Evolutionary conservation across 2,329 filamentous ascomycete genomes (phyloP).

Genomic region (Neofusicoccum parvum): DNA sequence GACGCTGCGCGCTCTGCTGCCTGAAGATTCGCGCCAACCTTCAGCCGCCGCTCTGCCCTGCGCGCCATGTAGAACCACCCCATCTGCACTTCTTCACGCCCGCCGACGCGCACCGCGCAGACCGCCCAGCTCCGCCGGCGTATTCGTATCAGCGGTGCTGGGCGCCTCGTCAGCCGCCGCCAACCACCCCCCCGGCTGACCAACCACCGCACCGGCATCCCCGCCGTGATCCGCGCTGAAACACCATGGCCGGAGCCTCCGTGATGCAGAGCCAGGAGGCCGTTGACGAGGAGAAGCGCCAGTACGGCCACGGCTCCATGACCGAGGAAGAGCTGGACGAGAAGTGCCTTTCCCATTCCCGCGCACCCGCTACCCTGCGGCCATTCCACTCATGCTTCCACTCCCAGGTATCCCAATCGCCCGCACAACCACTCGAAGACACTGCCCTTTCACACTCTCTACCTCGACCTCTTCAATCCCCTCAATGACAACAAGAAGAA

Average conservation of each 20-base stretch:
- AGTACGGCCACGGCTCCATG: constrained; percentile 50
- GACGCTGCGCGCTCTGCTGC: neutral
- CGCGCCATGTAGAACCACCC: neutral
- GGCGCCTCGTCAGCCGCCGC: constrained; percentile 5
- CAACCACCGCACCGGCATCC: neutral
- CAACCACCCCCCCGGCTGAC: neutral
- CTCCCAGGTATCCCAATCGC: constrained; percentile 72
- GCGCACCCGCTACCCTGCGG: neutral
- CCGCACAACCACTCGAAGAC: constrained; percentile 81
- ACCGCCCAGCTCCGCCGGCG: neutral
- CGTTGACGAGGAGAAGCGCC: constrained; percentile 49
- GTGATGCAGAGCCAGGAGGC: constrained; percentile 47
- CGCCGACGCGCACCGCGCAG: neutral
- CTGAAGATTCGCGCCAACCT: neutral
- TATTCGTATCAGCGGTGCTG: neutral
- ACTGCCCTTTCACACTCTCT: constrained; percentile 79
- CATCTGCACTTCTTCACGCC: too few relatives aligned
- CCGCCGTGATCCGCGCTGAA: neutral
- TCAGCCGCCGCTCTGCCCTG: neutral
- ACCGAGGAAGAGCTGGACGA: constrained; percentile 52
- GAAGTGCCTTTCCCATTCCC: constrained; percentile 40
- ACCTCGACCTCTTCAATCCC: constrained; percentile 78
- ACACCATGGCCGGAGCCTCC: neutral
- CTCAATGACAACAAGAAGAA: constrained; percentile 75
- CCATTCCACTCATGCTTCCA: neutral